These are phyloP conservation scores for Teunomyces cretensis DNA, from an alignment of 805 yeast species.

Conservation along the genomic window DNA sequence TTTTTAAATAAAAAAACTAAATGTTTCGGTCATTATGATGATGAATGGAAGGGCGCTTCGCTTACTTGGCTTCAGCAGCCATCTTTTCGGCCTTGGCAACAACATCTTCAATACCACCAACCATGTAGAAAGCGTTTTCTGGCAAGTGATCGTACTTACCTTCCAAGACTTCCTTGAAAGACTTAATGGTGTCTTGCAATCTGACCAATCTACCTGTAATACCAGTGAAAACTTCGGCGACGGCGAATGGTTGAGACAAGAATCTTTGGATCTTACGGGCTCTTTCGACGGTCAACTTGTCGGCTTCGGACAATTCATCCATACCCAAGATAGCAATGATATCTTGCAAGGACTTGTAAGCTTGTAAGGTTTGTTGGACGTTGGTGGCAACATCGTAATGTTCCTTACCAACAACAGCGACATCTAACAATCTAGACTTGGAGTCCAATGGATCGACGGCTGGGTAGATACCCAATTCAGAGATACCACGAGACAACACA, in stretches of 20 bases:
- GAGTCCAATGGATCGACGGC: conserved; percentile 99
- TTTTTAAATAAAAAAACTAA: conserved; percentile 4
- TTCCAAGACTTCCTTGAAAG: conserved; percentile 95
- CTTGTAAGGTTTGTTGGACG: conserved; percentile 98
- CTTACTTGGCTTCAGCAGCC: conserved; percentile 85
- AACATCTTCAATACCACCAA: conserved; percentile 99
- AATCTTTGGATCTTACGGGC: conserved; percentile 99
- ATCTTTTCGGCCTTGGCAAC: conserved; percentile 98
- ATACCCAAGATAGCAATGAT: conserved; percentile 99
- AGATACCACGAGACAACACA: conserved; percentile 98
- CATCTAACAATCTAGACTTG: conserved; percentile 97
- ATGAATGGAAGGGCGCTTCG: conserved; percentile 1
- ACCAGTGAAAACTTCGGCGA: conserved; percentile 99
- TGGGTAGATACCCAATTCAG: conserved; percentile 99
- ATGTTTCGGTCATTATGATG: conserved; percentile 3
- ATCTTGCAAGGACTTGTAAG: conserved; percentile 99
- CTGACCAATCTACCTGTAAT: conserved; percentile 97
- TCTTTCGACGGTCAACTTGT: conserved; percentile 99
- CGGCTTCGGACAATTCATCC: conserved; percentile 99
- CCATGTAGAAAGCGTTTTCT: conserved; percentile 99
- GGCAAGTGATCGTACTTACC: conserved; percentile 99
- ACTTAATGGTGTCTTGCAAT: conserved; percentile 89
- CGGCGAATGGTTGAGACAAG: conserved; percentile 99
- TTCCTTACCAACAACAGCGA: conserved; percentile 96
- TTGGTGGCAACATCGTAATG: conserved; percentile 93